A percentile compares a stretch with the other conserved stretches of the same genome.
Conservation (phyloP, 2,329 filamentous ascomycete genomes). For the Pseudogymnoascus sp. region DNA sequence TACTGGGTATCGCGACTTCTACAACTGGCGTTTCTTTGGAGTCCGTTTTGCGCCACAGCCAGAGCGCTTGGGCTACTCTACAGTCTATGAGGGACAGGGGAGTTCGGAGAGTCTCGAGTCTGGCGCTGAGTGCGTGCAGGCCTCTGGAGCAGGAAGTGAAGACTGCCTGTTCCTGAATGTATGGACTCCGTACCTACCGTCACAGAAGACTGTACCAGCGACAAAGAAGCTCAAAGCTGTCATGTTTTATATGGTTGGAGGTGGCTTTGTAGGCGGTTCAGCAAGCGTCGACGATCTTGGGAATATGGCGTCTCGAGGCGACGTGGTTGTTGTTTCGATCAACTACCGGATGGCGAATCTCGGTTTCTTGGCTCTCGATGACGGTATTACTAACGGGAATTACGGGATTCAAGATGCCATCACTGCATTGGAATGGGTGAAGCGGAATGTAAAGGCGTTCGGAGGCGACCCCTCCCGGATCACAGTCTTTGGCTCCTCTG, state of each 20-base stretch:
- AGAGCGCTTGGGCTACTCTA: conserved; percentile 30
- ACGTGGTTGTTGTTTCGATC: conserved; percentile 23
- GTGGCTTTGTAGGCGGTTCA: conserved; percentile 27
- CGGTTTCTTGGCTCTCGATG: conserved; percentile 37
- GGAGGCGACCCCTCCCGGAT: conserved; percentile 38
- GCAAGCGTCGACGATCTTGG: conserved; percentile 22
- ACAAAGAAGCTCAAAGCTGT: conserved; percentile 26
- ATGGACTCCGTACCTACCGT: conserved; percentile 31
- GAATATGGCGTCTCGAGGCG: conserved; percentile 22
- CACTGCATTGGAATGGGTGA: conserved; percentile 34
- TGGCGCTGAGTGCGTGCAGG: conserved; percentile 37
- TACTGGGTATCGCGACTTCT: conserved; percentile 42
- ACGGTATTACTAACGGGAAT: conserved; percentile 39
- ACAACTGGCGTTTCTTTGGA: conserved; percentile 34
- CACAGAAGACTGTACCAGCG: conserved; percentile 38
- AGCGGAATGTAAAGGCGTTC: conserved; percentile 36
- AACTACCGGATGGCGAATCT: conserved; percentile 23
- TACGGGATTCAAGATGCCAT: conserved; percentile 6
- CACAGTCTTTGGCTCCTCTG: conserved; percentile 42
- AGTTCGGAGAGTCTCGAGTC: conserved; percentile 36
- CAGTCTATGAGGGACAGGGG: conserved; percentile 34
- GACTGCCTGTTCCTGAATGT: conserved; percentile 26
- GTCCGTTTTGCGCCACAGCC: conserved; percentile 21
- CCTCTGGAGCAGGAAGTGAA: conserved; percentile 27
- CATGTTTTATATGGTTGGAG: conserved; percentile 25